A percentile compares a stretch with the other conserved stretches of the same genome.
Evolutionary conservation across 768 basidiomycete species (phyloP).

Genomic region (Xanthoconium stramineum): DNA sequence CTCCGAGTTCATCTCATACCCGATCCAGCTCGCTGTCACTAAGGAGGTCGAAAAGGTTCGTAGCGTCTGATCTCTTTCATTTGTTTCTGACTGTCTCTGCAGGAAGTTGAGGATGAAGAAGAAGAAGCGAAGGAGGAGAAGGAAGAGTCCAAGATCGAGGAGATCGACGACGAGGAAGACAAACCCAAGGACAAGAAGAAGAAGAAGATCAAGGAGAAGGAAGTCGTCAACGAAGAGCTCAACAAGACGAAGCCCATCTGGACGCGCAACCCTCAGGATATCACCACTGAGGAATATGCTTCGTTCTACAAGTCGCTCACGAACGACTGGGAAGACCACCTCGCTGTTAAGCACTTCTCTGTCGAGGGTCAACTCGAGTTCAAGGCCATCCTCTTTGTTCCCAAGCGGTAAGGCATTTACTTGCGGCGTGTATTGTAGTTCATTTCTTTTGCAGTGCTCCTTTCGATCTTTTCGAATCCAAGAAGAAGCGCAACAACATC

Average conservation of each 20-base stretch:
- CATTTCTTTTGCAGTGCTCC: conserved; percentile 62
- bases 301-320: conserved; percentile 99
- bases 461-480: conserved; percentile 99
- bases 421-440: neutral
- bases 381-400: conserved; percentile 98
- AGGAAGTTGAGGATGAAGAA: conserved; percentile 88
- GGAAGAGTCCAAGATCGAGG: conserved; percentile 75
- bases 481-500: conserved; percentile 99
- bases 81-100: conserved; percentile 8
- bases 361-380: conserved; percentile 99
- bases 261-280: conserved; percentile 97
- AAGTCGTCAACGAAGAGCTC: conserved; percentile 91
- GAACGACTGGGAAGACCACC: conserved; percentile 99
- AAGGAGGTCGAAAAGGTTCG: conserved; percentile 99
- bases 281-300: conserved; percentile 88
- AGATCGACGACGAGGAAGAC: conserved; percentile 79
- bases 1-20: conserved; percentile 99
- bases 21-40: conserved; percentile 95
- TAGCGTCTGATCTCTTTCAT: neutral
- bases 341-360: conserved; percentile 99
- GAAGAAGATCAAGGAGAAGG: conserved; percentile 90
- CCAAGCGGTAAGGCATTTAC: conserved; percentile 71
- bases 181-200: conserved; percentile 89
- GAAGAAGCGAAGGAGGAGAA: conserved; percentile 72
- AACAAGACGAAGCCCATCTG: conserved; percentile 99